These are phyloP conservation scores for Dendrocalamus sinicus DNA, from an alignment of 176 grass and related monocot species.

Conservation along the genomic window DNA sequence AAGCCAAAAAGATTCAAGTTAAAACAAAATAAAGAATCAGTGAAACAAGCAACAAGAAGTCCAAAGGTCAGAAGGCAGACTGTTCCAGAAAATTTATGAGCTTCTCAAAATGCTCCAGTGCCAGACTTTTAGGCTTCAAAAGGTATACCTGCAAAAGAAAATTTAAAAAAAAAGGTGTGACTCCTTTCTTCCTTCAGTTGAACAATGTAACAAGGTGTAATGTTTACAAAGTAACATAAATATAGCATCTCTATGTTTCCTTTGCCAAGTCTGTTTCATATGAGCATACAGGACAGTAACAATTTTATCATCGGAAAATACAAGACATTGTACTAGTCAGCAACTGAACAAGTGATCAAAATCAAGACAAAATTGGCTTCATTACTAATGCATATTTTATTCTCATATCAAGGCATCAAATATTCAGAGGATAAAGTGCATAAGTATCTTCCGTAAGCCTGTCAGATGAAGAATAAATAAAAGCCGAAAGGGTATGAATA, in stretches of 20 bases:
- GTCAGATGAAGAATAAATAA: constrained; percentile 2
- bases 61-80: constrained; percentile 64
- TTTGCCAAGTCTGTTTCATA: constrained; percentile 13
- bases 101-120: constrained; percentile 83
- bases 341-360: too few species aligned
- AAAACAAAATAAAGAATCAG: constrained; percentile 40
- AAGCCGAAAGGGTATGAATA: constrained; percentile 15
- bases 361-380: too few species aligned
- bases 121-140: constrained; percentile 69
- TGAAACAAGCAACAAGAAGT: constrained; percentile 32
- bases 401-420: constrained; percentile 4
- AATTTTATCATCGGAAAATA: constrained; percentile 24
- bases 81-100: constrained; percentile 92
- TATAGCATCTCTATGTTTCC: constrained; percentile 7
- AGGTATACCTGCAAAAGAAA: constrained; percentile 79
- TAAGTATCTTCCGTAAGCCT: neutral
- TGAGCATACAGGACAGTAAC: constrained; percentile 11
- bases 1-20: constrained; percentile 40
- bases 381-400: neutral
- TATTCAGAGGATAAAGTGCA: neutral
- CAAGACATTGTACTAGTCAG: neutral
- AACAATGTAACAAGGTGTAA: constrained; percentile 25
- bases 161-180: neutral
- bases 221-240: constrained; percentile 37
- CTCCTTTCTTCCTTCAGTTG: neutral